Percentiles rank a stretch among this genome's conserved stretches.
Evolutionary conservation across 768 basidiomycete species (phyloP).

Genomic region (Sistotremastrum niveocremeum): DNA sequence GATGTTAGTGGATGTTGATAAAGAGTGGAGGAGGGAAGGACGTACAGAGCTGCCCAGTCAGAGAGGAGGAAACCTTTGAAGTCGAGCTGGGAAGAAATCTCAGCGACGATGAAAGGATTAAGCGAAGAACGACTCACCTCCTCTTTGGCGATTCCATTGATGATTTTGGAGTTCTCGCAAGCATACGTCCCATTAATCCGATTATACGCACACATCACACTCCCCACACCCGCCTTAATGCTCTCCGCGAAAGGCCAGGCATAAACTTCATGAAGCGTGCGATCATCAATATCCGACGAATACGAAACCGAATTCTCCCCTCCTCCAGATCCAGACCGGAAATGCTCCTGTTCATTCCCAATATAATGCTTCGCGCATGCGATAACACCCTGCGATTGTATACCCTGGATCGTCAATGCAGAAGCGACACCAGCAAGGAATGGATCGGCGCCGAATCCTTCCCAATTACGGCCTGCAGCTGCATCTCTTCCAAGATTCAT

Average conservation of each 20-base stretch:
- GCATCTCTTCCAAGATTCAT: constrained; percentile 79
- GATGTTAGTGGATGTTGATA: not conserved
- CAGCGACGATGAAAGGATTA: not conserved
- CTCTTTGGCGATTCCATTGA: constrained; percentile 64
- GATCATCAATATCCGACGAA: constrained; percentile 62
- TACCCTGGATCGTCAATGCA: constrained; percentile 67
- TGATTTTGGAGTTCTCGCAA: constrained; percentile 55
- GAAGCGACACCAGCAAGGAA: constrained; percentile 68
- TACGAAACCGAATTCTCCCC: constrained; percentile 10
- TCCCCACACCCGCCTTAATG: constrained; percentile 60
- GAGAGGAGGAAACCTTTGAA: constrained; percentile 6
- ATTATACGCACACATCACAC: constrained; percentile 72
- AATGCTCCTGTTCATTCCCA: constrained; percentile 28
- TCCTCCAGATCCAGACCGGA: constrained; percentile 10
- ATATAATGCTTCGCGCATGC: constrained; percentile 80
- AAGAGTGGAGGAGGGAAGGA: not conserved
- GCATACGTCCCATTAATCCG: constrained; percentile 58
- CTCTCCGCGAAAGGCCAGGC: constrained; percentile 55
- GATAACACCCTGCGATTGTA: constrained; percentile 70
- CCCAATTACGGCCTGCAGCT: constrained; percentile 82
- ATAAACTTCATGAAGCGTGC: constrained; percentile 68
- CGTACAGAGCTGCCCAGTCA: constrained; percentile 12
- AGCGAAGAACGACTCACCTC: constrained; percentile 24
- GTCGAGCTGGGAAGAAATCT: not conserved
- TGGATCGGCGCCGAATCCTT: constrained; percentile 90